These are phyloP conservation scores for Pythium diclinum DNA, from an alignment of 352 stramenopile genomes.

Conservation along the genomic window DNA sequence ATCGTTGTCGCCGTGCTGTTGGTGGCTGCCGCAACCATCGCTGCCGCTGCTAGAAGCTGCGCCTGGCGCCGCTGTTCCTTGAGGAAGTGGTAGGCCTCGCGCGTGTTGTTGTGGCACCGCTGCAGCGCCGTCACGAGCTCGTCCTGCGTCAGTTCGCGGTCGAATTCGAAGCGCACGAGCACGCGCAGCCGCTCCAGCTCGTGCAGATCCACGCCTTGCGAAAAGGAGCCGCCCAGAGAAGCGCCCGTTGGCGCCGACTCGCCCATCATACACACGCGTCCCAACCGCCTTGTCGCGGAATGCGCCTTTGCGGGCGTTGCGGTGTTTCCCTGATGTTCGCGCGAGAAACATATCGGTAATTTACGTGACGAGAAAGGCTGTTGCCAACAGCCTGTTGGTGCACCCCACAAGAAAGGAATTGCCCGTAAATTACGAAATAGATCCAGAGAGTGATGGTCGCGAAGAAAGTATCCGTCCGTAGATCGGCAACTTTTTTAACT, in stretches of 20 bases:
- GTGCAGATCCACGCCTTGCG: conserved; percentile 37
- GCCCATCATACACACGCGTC: conserved; percentile 20
- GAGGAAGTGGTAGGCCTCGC: conserved; percentile 50
- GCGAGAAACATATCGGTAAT: conserved; percentile 4
- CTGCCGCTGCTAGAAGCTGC: conserved; percentile 9
- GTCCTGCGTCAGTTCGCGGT: conserved; percentile 36
- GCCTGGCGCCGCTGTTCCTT: conserved; percentile 34
- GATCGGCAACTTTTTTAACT: not conserved
- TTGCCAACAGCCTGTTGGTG: not conserved
- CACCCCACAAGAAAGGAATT: not conserved
- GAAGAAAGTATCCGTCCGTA: not conserved
- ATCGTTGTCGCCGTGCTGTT: not conserved
- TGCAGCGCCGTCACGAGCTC: conserved; percentile 48
- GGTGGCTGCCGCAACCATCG: conserved; percentile 12
- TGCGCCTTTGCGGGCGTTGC: not conserved
- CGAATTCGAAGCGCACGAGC: conserved; percentile 64
- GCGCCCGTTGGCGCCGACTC: conserved; percentile 16
- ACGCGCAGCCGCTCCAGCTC: conserved; percentile 56
- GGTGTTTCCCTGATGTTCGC: not conserved
- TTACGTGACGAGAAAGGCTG: conserved; percentile 1
- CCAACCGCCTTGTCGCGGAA: not conserved
- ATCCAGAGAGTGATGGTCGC: conserved; percentile 10
- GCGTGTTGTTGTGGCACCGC: conserved; percentile 38
- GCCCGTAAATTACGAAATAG: conserved; percentile 1
- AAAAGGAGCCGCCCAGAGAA: conserved; percentile 18